These are phyloP conservation scores for Ogataea kodamae DNA, from an alignment of 805 yeast species.

Conservation along the genomic window DNA sequence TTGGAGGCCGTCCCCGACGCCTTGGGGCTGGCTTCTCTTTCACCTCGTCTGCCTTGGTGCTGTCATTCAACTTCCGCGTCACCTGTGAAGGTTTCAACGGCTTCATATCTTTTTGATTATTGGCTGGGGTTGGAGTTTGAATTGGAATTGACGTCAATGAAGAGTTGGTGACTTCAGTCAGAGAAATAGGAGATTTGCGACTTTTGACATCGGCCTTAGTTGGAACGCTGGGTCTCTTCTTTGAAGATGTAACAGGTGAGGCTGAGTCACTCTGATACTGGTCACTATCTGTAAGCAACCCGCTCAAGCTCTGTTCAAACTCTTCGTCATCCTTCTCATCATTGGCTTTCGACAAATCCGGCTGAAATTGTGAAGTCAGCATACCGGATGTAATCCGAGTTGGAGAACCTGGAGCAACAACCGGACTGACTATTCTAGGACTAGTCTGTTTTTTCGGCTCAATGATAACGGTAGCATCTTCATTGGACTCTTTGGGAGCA, in stretches of 20 bases:
- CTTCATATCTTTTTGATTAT: slow-evolving; percentile 4
- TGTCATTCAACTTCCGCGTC: slow-evolving; percentile 14
- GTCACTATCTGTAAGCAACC: slow-evolving; percentile 19
- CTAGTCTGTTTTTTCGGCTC: slow-evolving; percentile 27
- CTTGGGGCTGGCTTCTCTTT: slow-evolving; percentile 22
- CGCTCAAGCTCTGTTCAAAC: slow-evolving; percentile 12
- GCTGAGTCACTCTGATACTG: slow-evolving; percentile 22
- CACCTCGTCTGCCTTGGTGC: slow-evolving; percentile 3
- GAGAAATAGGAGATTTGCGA: slow-evolving; percentile 11
- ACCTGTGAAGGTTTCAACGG: slow-evolving; percentile 17
- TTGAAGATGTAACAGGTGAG: slow-evolving; percentile 8
- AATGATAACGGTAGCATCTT: slow-evolving; percentile 20
- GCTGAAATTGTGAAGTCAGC: slow-evolving; percentile 29
- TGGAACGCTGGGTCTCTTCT: slow-evolving; percentile 30
- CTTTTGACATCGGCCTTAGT: slow-evolving; percentile 28
- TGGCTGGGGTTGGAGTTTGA: slow-evolving; percentile 16
- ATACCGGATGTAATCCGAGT: slow-evolving; percentile 37
- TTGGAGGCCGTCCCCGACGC: slow-evolving; percentile 8
- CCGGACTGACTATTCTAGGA: slow-evolving; percentile 29
- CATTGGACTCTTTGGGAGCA: slow-evolving; percentile 19
- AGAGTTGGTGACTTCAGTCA: slow-evolving; percentile 1
- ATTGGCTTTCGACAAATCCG: slow-evolving; percentile 32
- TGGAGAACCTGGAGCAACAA: slow-evolving; percentile 34
- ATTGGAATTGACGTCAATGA: slow-evolving; percentile 8
- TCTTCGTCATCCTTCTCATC: slow-evolving; percentile 22